Conservation (phyloP, 2,329 filamentous ascomycete species). For the Calonectria crousiana region DNA sequence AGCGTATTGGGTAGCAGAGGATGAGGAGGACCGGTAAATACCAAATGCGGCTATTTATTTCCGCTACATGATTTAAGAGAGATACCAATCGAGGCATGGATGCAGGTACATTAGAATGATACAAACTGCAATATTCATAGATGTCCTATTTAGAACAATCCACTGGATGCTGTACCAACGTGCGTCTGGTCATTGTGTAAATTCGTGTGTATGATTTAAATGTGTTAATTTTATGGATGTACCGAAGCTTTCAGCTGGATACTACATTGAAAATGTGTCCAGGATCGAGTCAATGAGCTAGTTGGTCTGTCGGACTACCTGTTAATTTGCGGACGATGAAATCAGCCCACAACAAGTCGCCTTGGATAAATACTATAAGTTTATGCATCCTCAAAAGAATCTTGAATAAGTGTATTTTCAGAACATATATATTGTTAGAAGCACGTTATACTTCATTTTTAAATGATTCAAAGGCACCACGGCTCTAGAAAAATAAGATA, state of each 20-base stretch:
- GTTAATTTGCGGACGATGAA: no score
- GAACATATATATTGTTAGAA: background rate
- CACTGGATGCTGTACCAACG: background rate
- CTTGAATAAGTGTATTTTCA: background rate
- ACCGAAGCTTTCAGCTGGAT: background rate
- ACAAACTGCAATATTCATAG: background rate
- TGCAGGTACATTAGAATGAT: background rate
- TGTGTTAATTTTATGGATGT: background rate
- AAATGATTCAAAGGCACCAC: background rate
- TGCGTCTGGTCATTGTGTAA: background rate
- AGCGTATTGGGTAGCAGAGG: conserved; percentile 50
- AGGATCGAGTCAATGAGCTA: background rate
- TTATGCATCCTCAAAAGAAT: background rate
- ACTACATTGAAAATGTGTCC: background rate
- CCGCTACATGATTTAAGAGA: background rate
- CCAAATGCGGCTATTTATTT: background rate
- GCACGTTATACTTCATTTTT: background rate
- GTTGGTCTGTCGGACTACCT: no score
- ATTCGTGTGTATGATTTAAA: background rate
- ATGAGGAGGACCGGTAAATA: conserved; percentile 40
- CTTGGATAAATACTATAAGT: background rate
- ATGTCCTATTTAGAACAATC: background rate
- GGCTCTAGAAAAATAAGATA: background rate
- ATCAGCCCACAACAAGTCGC: background rate
- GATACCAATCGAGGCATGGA: background rate